Percentiles rank a stretch among this genome's conserved stretches.
Evolutionary conservation across 768 basidiomycete species (phyloP).

Genomic region (Saitozyma podzolica): DNA sequence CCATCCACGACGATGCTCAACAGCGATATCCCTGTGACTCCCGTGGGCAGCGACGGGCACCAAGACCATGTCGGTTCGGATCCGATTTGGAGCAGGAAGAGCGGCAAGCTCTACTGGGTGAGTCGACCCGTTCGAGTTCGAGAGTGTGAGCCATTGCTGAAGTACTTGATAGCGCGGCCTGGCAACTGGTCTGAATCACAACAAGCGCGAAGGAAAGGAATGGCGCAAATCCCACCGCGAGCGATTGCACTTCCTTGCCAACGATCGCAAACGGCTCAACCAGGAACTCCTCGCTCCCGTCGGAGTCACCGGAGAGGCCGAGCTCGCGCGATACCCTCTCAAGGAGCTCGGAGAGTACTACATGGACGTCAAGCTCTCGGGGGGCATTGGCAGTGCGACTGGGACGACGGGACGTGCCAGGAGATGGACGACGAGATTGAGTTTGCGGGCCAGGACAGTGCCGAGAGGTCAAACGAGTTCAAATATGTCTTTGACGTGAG

Average conservation of each 20-base stretch:
- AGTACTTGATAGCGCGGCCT: conserved; percentile 42
- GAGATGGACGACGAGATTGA: conserved; percentile 51
- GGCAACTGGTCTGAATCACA: conserved; percentile 49
- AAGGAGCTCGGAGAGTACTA: conserved; percentile 47
- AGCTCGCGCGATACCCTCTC: conserved; percentile 36
- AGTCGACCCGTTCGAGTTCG: conserved; percentile 4
- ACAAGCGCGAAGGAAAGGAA: conserved; percentile 39
- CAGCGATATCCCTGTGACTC: conserved; percentile 53
- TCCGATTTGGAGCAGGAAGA: conserved; percentile 50
- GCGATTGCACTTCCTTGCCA: conserved; percentile 51
- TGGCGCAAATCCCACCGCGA: conserved; percentile 52
- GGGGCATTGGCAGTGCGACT: conserved; percentile 53
- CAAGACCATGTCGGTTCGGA: conserved; percentile 51
- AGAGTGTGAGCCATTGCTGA: background rate
- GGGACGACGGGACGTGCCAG: conserved; percentile 51
- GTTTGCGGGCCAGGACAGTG: conserved; percentile 46
- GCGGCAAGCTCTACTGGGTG: conserved; percentile 52
- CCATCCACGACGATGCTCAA: conserved; percentile 51
- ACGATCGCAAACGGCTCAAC: conserved; percentile 31
- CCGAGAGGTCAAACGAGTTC: conserved; percentile 51
- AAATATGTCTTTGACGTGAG: conserved; percentile 54
- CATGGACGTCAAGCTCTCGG: conserved; percentile 51
- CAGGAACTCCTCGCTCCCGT: conserved; percentile 47
- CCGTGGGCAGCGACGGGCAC: conserved; percentile 49
- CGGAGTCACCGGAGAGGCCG: conserved; percentile 41